Evolutionary conservation across 805 yeast species (phyloP).

Genomic region (Ogataea paraovalis): DNA sequence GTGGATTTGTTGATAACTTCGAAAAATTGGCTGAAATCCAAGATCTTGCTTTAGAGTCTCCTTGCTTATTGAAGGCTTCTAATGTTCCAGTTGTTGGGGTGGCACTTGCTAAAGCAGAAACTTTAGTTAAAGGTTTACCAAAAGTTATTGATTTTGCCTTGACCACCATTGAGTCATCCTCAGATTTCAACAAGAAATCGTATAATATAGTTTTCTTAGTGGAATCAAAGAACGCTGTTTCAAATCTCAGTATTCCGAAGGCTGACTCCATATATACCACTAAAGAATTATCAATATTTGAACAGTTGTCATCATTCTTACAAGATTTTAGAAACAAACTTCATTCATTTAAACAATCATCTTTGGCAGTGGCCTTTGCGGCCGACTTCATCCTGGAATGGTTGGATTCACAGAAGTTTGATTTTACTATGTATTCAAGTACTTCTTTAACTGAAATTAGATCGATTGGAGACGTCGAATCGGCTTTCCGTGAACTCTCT

Average conservation of each 20-base stretch:
- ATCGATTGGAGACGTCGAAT: conserved; percentile 39
- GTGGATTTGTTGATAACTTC: conserved; percentile 5
- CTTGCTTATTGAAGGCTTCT: conserved; percentile 4
- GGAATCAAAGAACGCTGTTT: conserved; percentile 26
- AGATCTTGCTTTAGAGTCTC: not conserved
- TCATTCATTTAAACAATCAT: conserved; percentile 31
- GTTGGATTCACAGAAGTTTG: conserved; percentile 30
- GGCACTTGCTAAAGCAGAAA: not conserved
- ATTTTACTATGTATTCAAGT: conserved; percentile 23
- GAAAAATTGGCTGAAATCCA: not conserved
- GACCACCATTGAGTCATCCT: conserved; percentile 11
- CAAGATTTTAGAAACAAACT: conserved; percentile 28
- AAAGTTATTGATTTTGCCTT: conserved; percentile 34
- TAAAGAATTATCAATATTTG: conserved; percentile 14
- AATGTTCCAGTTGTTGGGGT: not conserved
- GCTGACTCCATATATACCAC: conserved; percentile 12
- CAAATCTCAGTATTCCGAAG: conserved; percentile 2
- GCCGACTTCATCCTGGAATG: conserved; percentile 46
- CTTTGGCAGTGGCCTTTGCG: conserved; percentile 39
- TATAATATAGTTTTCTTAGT: conserved; percentile 14
- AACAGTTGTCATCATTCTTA: conserved; percentile 21
- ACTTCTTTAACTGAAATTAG: conserved; percentile 20
- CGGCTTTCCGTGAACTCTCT: conserved; percentile 45
- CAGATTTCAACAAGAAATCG: conserved; percentile 3
- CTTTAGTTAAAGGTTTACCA: conserved; percentile 33